Base-by-base conservation (phyloP, 371 early-diverging fungal genomes). In the Mucor irregularis region DNA sequence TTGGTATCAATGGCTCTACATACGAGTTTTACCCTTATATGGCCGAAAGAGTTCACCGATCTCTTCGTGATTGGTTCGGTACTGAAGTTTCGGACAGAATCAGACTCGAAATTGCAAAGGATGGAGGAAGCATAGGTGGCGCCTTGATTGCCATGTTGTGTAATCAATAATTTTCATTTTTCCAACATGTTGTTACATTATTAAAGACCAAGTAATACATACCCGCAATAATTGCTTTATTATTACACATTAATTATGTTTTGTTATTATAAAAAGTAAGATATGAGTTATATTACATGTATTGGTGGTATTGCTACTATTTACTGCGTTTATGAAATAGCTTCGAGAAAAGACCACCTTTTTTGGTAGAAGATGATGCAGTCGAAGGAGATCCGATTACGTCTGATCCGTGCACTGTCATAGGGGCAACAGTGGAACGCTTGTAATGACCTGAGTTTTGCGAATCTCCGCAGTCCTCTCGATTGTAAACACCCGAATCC, bases 1-100 rank as follows among this genome's bases (percentile, higher is more conserved):
- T 74, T 45, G 71, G 69, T 21, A 89, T 96, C 48, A 96, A 96
- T 56, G 98, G 98, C 4, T 85, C 88, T 25, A 72, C 96, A 56
- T 97, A 88, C 72, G 90, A 92, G 71, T 85, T 86, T 43, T 94
- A 93, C 65, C 97, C 96, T 8, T 78, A 50, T 19, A 50, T 50
- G 51, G 38, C 51, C 19, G 51, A 50, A 7, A 26, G 51, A 10
- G 29, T 26, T 29, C 47, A 14, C 61, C 26, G 17, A 9, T 37
- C 51, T 19, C 29, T 50, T 4, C 51, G 29, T 2, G n/a, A 39
- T 14, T 50, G 66, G 70, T 74, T 74, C 58, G 74, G 68, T 24
- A 19, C 55, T 10, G 47, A 58, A 2, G 38, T 65, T 1, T 61
- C 61, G 1, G 61, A 64, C 37, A 49, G 59, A 28, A 58, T 71